phyloP scores from a whole-genome alignment of 225 moss, liverwort and hornwort species.

The Climacium dendroides region DNA sequence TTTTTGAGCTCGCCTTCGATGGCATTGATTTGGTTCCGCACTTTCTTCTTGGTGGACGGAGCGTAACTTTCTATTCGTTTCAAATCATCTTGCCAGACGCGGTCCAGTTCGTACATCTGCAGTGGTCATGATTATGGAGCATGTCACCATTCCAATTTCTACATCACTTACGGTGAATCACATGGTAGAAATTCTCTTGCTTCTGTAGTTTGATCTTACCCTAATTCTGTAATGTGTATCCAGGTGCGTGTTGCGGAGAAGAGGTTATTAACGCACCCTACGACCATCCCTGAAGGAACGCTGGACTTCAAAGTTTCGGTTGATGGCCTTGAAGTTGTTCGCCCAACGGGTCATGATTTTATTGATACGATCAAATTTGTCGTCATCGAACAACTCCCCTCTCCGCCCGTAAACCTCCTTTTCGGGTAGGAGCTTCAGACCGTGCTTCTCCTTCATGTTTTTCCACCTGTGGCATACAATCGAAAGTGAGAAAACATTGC shows the following conservation, averaged over 20 bases:
- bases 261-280: conserved; percentile 8
- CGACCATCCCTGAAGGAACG: conserved; percentile 22
- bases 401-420: conserved; percentile 23
- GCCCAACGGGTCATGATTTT: conserved; percentile 43
- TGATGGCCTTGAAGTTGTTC: conserved; percentile 23
- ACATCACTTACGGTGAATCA: background rate
- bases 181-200: background rate
- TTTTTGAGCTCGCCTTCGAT: conserved; percentile 37
- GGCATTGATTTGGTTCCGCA: conserved; percentile 26
- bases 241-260: background rate
- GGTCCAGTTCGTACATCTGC: conserved; percentile 39
- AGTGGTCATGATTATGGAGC: background rate
- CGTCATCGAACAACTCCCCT: conserved; percentile 28
- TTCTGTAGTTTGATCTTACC: background rate
- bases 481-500: background rate
- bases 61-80: conserved; percentile 26
- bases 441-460: conserved; percentile 21
- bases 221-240: background rate
- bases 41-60: conserved; percentile 26
- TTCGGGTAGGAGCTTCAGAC: conserved; percentile 39
- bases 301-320: conserved; percentile 24
- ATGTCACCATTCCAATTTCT: background rate
- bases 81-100: conserved; percentile 45
- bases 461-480: conserved; percentile 1
- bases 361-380: conserved; percentile 27